phyloP scores from a whole-genome alignment of 2,329 filamentous ascomycete genomes.

The Cordyceps militaris region DNA sequence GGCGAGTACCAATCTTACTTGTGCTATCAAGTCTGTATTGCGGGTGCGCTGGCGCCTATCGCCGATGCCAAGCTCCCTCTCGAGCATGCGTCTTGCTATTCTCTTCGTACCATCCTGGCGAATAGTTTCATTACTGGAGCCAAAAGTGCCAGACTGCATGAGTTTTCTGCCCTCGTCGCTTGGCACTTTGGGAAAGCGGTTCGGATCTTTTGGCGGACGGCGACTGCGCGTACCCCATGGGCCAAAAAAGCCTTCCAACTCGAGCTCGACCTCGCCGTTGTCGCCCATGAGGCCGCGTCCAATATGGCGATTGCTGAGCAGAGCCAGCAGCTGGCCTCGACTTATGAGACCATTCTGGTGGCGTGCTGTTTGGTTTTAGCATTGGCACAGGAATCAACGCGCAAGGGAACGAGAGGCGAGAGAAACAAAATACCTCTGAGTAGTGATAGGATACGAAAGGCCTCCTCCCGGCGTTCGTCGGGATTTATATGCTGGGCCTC shows the following conservation, averaged over 20 bases:
- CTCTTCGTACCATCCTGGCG: conserved; percentile 45
- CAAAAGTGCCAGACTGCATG: conserved; percentile 79
- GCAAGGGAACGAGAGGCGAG: background rate
- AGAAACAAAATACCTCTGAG: conserved; percentile 23
- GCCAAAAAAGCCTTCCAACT: conserved; percentile 22
- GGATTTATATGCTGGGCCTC: conserved; percentile 24
- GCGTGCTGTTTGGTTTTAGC: conserved; percentile 18
- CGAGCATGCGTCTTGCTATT: conserved; percentile 64
- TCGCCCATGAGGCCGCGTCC: conserved; percentile 30
- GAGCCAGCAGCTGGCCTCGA: conserved; percentile 31
- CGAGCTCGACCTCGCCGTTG: conserved; percentile 33
- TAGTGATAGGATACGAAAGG: conserved; percentile 21
- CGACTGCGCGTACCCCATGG: conserved; percentile 40
- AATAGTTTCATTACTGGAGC: conserved; percentile 52
- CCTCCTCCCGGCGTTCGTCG: conserved; percentile 1
- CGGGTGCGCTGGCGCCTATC: conserved; percentile 50
- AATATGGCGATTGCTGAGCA: conserved; percentile 33
- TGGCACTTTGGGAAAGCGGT: conserved; percentile 74
- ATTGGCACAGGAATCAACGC: background rate
- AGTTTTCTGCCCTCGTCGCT: conserved; percentile 68
- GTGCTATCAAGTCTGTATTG: conserved; percentile 60
- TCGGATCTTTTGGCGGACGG: conserved; percentile 37
- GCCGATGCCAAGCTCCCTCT: conserved; percentile 72
- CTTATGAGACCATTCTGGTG: conserved; percentile 26
- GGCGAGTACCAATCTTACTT: conserved; percentile 39